Base-by-base conservation (phyloP, 768 basidiomycete species). In the Boletus sensibilis region DNA sequence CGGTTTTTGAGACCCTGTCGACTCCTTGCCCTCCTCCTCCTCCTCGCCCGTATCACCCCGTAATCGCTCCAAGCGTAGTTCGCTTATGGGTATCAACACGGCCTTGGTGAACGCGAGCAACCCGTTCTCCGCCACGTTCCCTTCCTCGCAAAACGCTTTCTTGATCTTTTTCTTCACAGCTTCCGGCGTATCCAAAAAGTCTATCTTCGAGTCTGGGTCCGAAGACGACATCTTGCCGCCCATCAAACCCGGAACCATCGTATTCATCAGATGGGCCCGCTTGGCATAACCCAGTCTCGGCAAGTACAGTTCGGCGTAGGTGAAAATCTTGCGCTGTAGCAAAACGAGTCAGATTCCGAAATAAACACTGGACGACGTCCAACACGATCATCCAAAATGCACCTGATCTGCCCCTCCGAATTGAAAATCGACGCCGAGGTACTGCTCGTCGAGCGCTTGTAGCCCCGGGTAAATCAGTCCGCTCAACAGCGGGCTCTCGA, bases 191-290 rank as follows among this genome's bases (percentile, higher is more conserved):
- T 98, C 96, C 59, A 99, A 85, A 74, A 98, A 92, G 76, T 99
- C 97, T 70, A 98, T 96, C 74, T 99, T 99, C 60, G 91, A 94
- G 71, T 97, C 92, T 31, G 94, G 94, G 64, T 98, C 96, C 1
- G 96, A 98, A 1, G 94, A 88, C 16, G 94, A 97, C 97, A 99
- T 98, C 70, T 99, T 99, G 18, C 93, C 92, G 33, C 95, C 95
- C 41, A 87, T 86, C 34, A 97, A 80, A 42, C 95, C 94, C 31
- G 95, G 94, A 0, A 98, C 93, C 95, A 98, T 98, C 34, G 83
- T 78, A 74, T 98, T 99, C 97, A 99, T 99, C 43, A 99, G 79
- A 71, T 99, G 97, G 0, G 95, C 91, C 34, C 96, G 92, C 74
- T 97, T 98, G 50, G 78, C 75, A 77, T 98, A 98, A 35, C 96